Base-by-base conservation (phyloP, 768 basidiomycete genomes). In the Lyophyllum atratum region DNA sequence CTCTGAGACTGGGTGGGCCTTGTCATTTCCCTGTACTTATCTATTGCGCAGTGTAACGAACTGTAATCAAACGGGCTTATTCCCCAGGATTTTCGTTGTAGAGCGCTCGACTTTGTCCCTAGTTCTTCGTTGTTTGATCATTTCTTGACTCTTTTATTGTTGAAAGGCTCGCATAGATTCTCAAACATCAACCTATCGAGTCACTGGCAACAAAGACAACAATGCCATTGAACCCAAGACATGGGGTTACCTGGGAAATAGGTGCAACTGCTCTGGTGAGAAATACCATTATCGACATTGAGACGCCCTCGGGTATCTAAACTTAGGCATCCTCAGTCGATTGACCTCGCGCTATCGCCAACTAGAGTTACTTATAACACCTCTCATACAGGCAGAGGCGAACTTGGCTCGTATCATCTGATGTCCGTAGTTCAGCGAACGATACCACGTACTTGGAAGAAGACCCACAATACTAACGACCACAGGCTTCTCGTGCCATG, bases 1-100 rank as follows among this genome's bases (percentile, higher is more conserved):
- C 74, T 92, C 55, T 92, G 65, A 73, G 28, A 3, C 7, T 24
- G 29, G 29, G 26, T 24, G 21, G 28, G 19, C 29, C 22, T 19
- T 19, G 31, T 11, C 19, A 1, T 34, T 45, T 39, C 39, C 26
- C 46, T 58, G 56, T 58, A 58, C 56, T 42, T 54, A 52, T 54
- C 39, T 61, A 58, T 52, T 39, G 34, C n/a, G 37, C 31, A 49
- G 29, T 49, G 11, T 31, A 4, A 29, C 6, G n/a, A 46, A 25
- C 22, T 17, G 15, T 48, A 47, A 45, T 37, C n/a, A 28, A 28
- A 46, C 21, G 24, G 25, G 34, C 22, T 19, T 43, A n/a, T 40
- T 19, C 39, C 15, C 15, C 11, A 11, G 29, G 11, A 31, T 19
- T 19, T 19, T 14, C 19, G 2, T 9, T 40, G 4, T 19, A 19